Evolutionary conservation across 192 early-diverging fungal species (phyloP).

Genomic region (Podila epicladia): DNA sequence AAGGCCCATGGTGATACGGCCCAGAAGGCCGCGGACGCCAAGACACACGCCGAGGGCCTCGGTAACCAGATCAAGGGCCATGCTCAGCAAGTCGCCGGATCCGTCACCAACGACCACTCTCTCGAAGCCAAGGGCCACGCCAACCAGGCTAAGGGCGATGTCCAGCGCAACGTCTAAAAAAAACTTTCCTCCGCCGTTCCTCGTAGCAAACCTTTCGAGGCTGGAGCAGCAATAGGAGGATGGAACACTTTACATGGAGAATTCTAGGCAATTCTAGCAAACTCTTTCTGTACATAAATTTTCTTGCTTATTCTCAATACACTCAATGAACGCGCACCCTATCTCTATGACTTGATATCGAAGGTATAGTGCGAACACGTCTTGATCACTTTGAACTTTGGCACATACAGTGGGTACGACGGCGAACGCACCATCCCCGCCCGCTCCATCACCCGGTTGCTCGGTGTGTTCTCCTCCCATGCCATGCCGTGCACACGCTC

Average conservation of each 20-base stretch:
- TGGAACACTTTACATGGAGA: no score
- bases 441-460: constrained; percentile 6
- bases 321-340: no score
- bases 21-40: neutral
- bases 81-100: neutral
- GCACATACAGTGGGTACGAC: neutral
- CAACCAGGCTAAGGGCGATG: neutral
- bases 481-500: constrained; percentile 8
- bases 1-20: neutral
- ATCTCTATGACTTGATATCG: neutral
- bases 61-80: neutral
- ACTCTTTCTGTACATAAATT: no score
- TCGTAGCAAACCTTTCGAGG: no score
- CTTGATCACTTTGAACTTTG: constrained; percentile 7
- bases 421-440: neutral
- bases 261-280: no score
- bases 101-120: neutral
- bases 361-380: constrained; percentile 4
- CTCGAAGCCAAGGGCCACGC: neutral
- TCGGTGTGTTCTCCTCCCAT: constrained; percentile 6
- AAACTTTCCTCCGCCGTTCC: neutral
- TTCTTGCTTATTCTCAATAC: no score
- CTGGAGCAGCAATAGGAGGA: no score
- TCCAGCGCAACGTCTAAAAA: constrained; percentile 4
- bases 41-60: neutral